Conservation (phyloP, 2,329 filamentous ascomycete species). For the Blastomyces percursus region DNA sequence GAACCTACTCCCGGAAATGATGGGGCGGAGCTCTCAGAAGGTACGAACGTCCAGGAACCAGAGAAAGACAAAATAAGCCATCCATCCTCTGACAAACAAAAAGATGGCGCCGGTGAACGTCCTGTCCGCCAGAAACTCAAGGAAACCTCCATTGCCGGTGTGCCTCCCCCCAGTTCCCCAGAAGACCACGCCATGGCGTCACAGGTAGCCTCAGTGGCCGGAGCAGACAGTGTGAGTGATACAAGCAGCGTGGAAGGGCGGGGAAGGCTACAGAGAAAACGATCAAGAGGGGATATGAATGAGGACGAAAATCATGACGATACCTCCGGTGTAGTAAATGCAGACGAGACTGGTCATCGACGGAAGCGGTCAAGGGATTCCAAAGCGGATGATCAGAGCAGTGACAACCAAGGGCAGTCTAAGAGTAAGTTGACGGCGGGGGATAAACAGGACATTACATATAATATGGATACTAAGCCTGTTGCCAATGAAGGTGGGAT, state of each 20-base stretch:
- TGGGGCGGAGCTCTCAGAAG: slow-evolving; percentile 14
- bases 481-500: slow-evolving; percentile 6
- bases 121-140: slow-evolving; percentile 51
- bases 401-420: not conserved
- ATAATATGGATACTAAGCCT: not conserved
- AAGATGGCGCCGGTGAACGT: slow-evolving; percentile 39
- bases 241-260: slow-evolving; percentile 26
- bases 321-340: slow-evolving; percentile 2
- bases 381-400: slow-evolving; percentile 13
- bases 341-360: slow-evolving; percentile 21
- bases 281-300: slow-evolving; percentile 34
- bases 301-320: slow-evolving; percentile 21
- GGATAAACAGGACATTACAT: not conserved
- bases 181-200: slow-evolving; percentile 12
- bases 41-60: slow-evolving; percentile 18
- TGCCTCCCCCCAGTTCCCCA: slow-evolving; percentile 13
- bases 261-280: slow-evolving; percentile 29
- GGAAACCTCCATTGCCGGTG: slow-evolving; percentile 47
- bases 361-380: slow-evolving; percentile 26
- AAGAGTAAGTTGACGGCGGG: not conserved
- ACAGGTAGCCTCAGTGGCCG: slow-evolving; percentile 6
- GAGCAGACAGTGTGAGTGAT: slow-evolving; percentile 14
- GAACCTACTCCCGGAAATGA: slow-evolving; percentile 3
- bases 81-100: slow-evolving; percentile 12
- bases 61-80: slow-evolving; percentile 11